Percentiles rank a stretch among this genome's conserved stretches.
Evolutionary conservation across 208 protist species (phyloP).

Genomic region (Strigomonas culicis): DNA sequence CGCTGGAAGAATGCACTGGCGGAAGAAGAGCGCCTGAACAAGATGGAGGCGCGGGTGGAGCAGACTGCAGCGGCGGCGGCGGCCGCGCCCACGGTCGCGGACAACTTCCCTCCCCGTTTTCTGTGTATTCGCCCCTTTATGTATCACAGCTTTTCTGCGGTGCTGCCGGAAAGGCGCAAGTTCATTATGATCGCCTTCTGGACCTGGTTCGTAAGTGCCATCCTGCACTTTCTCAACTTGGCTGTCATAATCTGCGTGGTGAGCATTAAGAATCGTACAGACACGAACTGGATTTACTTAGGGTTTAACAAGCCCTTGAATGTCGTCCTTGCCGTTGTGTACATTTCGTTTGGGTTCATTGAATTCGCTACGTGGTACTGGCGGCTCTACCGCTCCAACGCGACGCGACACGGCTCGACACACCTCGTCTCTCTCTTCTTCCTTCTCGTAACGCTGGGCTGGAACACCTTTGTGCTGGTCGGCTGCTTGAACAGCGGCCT

Average conservation of each 20-base stretch:
- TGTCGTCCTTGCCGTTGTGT: slow-evolving; percentile 31
- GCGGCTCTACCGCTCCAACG: slow-evolving; percentile 27
- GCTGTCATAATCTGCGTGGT: slow-evolving; percentile 17
- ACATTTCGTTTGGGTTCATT: slow-evolving; percentile 27
- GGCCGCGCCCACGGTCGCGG: background rate
- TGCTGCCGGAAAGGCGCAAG: slow-evolving; percentile 24
- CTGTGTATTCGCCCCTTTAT: slow-evolving; percentile 50
- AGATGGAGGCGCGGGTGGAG: slow-evolving; percentile 17
- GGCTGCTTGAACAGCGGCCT: slow-evolving; percentile 24
- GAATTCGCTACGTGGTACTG: slow-evolving; percentile 49
- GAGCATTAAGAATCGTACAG: background rate
- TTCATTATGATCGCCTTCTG: slow-evolving; percentile 36
- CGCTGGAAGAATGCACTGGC: slow-evolving; percentile 43
- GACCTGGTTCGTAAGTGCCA: slow-evolving; percentile 33
- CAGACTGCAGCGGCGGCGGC: background rate
- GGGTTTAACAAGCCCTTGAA: slow-evolving; percentile 23
- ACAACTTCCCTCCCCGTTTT: slow-evolving; percentile 51
- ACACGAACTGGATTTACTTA: background rate
- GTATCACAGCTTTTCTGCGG: slow-evolving; percentile 30
- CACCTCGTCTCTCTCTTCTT: slow-evolving; percentile 34
- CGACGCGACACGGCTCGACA: slow-evolving; percentile 22
- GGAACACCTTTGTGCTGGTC: slow-evolving; percentile 31
- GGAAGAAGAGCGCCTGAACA: slow-evolving; percentile 44
- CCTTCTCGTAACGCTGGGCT: slow-evolving; percentile 23
- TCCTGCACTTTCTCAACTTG: slow-evolving; percentile 30